phyloP scores from a whole-genome alignment of 768 basidiomycete species.

The Xerocomellus dryophilus region DNA sequence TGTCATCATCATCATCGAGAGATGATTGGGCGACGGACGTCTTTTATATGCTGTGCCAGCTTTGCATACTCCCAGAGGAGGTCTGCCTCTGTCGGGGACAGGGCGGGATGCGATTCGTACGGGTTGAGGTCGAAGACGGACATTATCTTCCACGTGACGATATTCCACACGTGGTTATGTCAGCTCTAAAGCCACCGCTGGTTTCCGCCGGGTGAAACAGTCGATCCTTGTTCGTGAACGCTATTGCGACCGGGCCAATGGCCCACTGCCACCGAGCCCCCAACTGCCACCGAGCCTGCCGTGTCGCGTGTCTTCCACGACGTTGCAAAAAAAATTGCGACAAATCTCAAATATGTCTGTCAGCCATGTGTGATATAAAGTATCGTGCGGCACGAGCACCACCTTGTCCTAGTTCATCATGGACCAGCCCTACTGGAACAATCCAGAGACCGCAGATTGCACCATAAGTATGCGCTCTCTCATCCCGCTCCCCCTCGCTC shows the following conservation, averaged over 20 bases:
- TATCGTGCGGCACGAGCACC: neutral
- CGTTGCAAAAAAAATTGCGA: too few species aligned
- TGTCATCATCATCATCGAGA: neutral
- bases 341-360: too few species aligned
- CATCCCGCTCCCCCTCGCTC: neutral
- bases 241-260: too few species aligned
- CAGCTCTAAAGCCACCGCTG: too few species aligned
- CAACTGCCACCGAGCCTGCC: too few species aligned
- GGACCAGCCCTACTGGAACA: neutral
- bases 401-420: neutral
- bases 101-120: slow-evolving; percentile 64
- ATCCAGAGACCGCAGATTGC: slow-evolving; percentile 51
- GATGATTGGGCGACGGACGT: slow-evolving; percentile 43
- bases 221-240: too few species aligned
- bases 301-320: too few species aligned
- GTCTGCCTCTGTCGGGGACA: slow-evolving; percentile 69
- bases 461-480: slow-evolving; percentile 55
- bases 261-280: too few species aligned
- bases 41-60: slow-evolving; percentile 74
- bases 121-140: slow-evolving; percentile 54
- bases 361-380: neutral
- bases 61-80: slow-evolving; percentile 94
- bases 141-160: neutral
- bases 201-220: too few species aligned
- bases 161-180: neutral